phyloP scores from a whole-genome alignment of 116 monocot genomes.

The Posidonia oceanica region DNA sequence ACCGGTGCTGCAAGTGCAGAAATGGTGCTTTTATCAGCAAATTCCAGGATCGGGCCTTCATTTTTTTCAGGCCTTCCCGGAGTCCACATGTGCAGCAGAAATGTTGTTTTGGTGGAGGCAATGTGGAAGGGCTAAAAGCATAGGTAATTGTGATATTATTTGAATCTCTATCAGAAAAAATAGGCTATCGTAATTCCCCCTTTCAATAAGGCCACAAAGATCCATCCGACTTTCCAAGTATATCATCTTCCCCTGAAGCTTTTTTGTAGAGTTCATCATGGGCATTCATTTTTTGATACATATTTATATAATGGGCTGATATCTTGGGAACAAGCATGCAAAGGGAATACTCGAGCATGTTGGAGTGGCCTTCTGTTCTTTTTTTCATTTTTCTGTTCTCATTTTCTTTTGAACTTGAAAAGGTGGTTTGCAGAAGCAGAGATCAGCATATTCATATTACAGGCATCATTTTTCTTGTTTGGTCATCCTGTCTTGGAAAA shows the following conservation, averaged over 20 bases:
- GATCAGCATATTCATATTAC: too few species aligned
- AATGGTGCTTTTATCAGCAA: not conserved
- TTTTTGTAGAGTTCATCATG: not conserved
- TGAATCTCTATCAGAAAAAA: not conserved
- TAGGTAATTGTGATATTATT: not conserved
- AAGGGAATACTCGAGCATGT: not conserved
- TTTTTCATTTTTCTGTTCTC: too few species aligned
- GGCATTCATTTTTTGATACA: slow-evolving; percentile 2
- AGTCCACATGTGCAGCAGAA: not conserved
- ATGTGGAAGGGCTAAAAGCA: not conserved
- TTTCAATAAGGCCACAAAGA: not conserved
- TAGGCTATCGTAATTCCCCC: not conserved
- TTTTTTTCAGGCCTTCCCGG: slow-evolving; percentile 2
- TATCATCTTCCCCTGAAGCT: not conserved
- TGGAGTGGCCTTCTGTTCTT: too few species aligned
- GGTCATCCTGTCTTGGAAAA: too few species aligned
- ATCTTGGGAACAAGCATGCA: not conserved
- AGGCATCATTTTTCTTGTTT: too few species aligned
- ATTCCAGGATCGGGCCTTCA: not conserved
- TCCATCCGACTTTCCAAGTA: not conserved
- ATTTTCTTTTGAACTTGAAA: too few species aligned
- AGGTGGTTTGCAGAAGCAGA: too few species aligned
- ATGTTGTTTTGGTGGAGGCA: not conserved
- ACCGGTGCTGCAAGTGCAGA: not conserved
- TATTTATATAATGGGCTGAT: not conserved